phyloP scores from a whole-genome alignment of 1,139 yeast genomes.

The Blastobotrys buckinghamii region DNA sequence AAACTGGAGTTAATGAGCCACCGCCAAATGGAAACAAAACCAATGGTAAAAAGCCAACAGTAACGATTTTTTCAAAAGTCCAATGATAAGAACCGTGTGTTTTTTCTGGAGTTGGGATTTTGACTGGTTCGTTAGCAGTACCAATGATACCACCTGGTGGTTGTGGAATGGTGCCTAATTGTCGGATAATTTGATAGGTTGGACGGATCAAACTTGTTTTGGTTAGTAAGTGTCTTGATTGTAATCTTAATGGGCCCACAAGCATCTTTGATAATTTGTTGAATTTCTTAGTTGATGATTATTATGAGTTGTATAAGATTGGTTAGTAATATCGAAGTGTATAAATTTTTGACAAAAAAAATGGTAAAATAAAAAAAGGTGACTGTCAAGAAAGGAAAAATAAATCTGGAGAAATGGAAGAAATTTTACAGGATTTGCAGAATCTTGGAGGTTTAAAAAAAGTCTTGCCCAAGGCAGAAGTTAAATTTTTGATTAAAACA shows the following conservation, averaged over 20 bases:
- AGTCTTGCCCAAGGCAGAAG: too few species aligned
- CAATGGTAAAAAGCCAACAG: constrained; percentile 70
- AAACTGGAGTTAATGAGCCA: constrained; percentile 53
- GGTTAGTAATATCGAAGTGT: too few species aligned
- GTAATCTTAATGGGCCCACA: not conserved
- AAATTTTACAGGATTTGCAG: not conserved
- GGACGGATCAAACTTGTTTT: not conserved
- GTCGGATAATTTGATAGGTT: constrained; percentile 5
- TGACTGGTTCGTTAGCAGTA: constrained; percentile 74
- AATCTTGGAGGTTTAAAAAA: too few species aligned
- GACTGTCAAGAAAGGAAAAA: too few species aligned
- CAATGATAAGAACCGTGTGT: constrained; percentile 85
- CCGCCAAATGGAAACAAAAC: constrained; percentile 65
- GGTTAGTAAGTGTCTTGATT: not conserved
- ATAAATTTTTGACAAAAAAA: too few species aligned
- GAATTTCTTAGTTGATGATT: not conserved
- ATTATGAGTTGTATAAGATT: too few species aligned
- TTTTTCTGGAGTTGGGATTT: constrained; percentile 53
- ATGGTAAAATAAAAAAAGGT: not conserved
- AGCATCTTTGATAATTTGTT: not conserved
- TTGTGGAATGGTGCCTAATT: constrained; percentile 41
- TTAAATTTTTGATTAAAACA: too few species aligned
- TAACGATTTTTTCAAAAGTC: constrained; percentile 69
- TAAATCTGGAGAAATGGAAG: too few species aligned
- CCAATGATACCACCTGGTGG: constrained; percentile 42